Conservation (phyloP, 164 flowering plant genomes). For the Euptelea pleiosperma region DNA sequence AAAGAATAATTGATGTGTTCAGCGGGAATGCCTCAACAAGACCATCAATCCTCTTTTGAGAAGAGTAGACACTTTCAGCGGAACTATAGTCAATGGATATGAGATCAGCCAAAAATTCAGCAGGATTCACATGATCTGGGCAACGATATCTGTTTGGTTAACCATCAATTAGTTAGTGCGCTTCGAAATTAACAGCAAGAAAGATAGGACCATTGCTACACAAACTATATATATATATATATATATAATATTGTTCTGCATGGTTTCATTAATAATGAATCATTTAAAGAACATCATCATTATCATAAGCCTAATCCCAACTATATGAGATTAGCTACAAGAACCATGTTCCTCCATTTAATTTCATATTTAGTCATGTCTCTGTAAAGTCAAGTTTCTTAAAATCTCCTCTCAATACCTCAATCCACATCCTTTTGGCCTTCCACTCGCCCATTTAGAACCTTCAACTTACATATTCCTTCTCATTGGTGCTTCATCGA, state of each 20-base stretch:
- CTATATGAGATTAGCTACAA: too few relatives aligned
- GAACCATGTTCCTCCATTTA: too few relatives aligned
- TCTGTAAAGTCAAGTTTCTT: too few relatives aligned
- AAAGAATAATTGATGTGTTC: slow-evolving; percentile 43
- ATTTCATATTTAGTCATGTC: too few relatives aligned
- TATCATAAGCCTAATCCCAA: too few relatives aligned
- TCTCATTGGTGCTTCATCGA: too few relatives aligned
- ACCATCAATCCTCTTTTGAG: slow-evolving; percentile 81
- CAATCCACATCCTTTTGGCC: too few relatives aligned
- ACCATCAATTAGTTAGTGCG: slow-evolving; percentile 13
- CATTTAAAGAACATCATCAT: too few relatives aligned
- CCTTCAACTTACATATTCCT: too few relatives aligned
- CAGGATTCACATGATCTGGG: slow-evolving; percentile 94
- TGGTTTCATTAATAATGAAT: background rate
- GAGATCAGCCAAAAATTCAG: slow-evolving; percentile 97
- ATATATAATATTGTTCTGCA: background rate
- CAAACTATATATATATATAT: background rate
- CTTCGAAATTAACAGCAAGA: background rate
- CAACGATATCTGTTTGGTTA: slow-evolving; percentile 60
- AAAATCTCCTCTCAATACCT: too few relatives aligned
- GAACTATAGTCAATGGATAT: slow-evolving; percentile 93
- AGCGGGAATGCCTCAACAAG: slow-evolving; percentile 74
- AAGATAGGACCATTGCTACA: background rate
- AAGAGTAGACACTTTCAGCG: slow-evolving; percentile 65
- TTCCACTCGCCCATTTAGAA: too few relatives aligned